A percentile compares a stretch with the other conserved stretches of the same genome.
phyloP scores from a whole-genome alignment of 139 green algal species.

The Chlamydomonas sp. region DNA sequence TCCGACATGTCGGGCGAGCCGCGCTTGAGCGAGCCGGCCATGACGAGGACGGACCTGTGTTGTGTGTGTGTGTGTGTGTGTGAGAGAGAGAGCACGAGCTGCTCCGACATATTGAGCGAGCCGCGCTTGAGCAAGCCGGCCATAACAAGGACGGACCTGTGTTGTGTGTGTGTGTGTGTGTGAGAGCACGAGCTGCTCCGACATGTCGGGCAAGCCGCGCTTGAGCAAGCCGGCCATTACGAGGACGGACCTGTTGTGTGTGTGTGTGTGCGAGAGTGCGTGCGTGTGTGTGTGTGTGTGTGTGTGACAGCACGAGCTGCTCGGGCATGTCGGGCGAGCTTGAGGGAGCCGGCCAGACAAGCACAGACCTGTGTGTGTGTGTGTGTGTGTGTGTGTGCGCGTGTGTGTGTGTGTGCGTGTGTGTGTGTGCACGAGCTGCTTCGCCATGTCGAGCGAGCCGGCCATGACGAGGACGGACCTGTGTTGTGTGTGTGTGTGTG shows the following conservation, averaged over 20 bases:
- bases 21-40: slow-evolving; percentile 76
- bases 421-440: slow-evolving; percentile 54
- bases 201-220: slow-evolving; percentile 62
- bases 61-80: too few species aligned
- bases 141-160: slow-evolving; percentile 25
- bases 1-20: slow-evolving; percentile 65
- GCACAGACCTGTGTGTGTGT: too few species aligned
- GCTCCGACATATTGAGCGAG: slow-evolving; percentile 6
- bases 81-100: too few species aligned
- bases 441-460: slow-evolving; percentile 61
- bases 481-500: too few species aligned
- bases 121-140: slow-evolving; percentile 43
- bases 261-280: background rate
- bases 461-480: slow-evolving; percentile 80
- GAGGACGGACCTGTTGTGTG: too few species aligned
- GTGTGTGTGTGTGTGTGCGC: too few species aligned
- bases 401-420: background rate
- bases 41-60: slow-evolving; percentile 76
- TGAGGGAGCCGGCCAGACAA: too few species aligned
- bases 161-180: too few species aligned
- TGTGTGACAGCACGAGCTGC: too few species aligned
- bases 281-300: background rate
- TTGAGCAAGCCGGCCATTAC: slow-evolving; percentile 80
- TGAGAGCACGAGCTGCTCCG: slow-evolving; percentile 63
- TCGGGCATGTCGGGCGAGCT: too few species aligned